phyloP scores from a whole-genome alignment of 306 rosid genomes.

The Ammopiptanthus mongolicus region DNA sequence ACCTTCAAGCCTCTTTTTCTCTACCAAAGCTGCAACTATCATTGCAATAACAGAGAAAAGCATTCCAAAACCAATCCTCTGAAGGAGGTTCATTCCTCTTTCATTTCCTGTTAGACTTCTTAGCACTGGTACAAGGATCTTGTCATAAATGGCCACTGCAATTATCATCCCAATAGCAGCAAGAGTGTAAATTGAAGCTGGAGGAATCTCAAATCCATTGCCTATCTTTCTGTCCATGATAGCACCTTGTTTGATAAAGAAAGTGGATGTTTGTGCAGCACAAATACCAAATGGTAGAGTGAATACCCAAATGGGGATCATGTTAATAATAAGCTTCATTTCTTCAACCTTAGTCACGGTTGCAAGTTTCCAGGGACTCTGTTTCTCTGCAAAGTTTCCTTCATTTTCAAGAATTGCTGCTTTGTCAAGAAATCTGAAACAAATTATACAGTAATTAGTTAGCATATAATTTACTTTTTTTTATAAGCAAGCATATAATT shows the following conservation, averaged over 20 bases:
- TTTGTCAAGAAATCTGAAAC: slow-evolving; percentile 79
- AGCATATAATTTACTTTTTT: no score
- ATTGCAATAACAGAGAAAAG: slow-evolving; percentile 44
- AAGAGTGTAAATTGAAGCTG: slow-evolving; percentile 64
- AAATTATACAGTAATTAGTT: slow-evolving; percentile 9
- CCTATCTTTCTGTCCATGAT: slow-evolving; percentile 43
- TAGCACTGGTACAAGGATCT: slow-evolving; percentile 52
- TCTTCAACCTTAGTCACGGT: slow-evolving; percentile 81
- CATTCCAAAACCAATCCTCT: slow-evolving; percentile 85
- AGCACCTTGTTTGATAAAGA: slow-evolving; percentile 72
- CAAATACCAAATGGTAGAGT: slow-evolving; percentile 69
- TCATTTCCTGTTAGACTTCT: slow-evolving; percentile 64
- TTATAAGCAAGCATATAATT: no score
- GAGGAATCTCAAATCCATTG: slow-evolving; percentile 48
- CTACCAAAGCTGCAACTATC: slow-evolving; percentile 65
- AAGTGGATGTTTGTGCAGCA: slow-evolving; percentile 67
- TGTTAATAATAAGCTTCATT: slow-evolving; percentile 74
- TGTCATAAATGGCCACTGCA: slow-evolving; percentile 67
- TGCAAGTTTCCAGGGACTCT: slow-evolving; percentile 63
- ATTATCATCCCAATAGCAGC: slow-evolving; percentile 67
- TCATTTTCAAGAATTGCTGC: slow-evolving; percentile 63
- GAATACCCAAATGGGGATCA: slow-evolving; percentile 82
- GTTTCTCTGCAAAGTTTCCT: slow-evolving; percentile 29
- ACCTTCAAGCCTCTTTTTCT: slow-evolving; percentile 42
- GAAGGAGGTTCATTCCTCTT: slow-evolving; percentile 82